phyloP scores from a whole-genome alignment of 2,329 filamentous ascomycete genomes.

The Penicillium paneum region DNA sequence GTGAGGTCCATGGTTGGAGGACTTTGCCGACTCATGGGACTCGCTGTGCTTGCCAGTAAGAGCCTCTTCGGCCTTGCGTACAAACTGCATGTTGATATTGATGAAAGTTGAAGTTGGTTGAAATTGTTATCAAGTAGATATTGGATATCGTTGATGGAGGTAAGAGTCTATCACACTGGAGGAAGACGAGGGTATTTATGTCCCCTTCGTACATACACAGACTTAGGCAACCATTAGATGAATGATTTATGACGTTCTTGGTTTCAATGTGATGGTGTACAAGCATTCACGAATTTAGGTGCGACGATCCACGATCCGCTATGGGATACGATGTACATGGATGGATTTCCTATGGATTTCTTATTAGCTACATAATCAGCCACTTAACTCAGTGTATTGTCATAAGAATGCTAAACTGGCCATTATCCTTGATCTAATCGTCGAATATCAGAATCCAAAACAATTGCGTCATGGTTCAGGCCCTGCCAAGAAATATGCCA shows the following conservation, averaged over 20 bases:
- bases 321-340: background rate
- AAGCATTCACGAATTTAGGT: background rate
- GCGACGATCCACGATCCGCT: background rate
- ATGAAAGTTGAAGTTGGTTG: background rate
- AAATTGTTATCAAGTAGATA: background rate
- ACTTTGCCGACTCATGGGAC: slow-evolving; percentile 8
- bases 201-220: background rate
- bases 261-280: background rate
- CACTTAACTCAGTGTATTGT: background rate
- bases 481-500: background rate
- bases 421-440: background rate
- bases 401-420: background rate
- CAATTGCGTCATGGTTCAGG: background rate
- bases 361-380: background rate
- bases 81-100: slow-evolving; percentile 17
- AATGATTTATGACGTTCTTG: background rate
- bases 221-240: background rate
- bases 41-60: slow-evolving; percentile 31
- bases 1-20: slow-evolving; percentile 16
- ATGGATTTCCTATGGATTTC: background rate
- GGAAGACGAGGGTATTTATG: background rate
- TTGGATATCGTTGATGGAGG: background rate
- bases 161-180: background rate
- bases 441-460: background rate
- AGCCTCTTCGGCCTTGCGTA: slow-evolving; percentile 48